phyloP scores from a whole-genome alignment of 2,329 filamentous ascomycete species.

The Cadophora malorum region DNA sequence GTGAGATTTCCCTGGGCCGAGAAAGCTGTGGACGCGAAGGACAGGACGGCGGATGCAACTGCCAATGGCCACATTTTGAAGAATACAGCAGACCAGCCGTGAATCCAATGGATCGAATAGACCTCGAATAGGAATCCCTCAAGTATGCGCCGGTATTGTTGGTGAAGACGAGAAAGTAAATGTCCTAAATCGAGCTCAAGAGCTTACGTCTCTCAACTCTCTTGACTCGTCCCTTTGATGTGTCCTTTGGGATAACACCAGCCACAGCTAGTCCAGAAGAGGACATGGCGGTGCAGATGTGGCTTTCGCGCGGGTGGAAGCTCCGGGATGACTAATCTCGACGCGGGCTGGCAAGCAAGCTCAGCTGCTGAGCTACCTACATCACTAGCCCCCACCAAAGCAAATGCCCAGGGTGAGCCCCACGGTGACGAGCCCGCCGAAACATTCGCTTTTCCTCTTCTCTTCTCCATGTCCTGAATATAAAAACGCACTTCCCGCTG shows the following conservation, averaged over 20 bases:
- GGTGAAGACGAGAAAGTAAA: conserved; percentile 23
- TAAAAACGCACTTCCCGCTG: conserved; percentile 1
- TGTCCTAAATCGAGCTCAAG: conserved; percentile 24
- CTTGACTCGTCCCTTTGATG: conserved; percentile 23
- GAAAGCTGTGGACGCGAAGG: conserved; percentile 51
- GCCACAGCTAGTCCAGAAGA: conserved; percentile 26
- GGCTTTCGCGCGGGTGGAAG: conserved; percentile 8
- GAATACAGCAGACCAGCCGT: conserved; percentile 33
- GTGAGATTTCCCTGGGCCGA: conserved; percentile 42
- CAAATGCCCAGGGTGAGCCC: conserved; percentile 10
- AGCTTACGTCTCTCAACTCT: conserved; percentile 39
- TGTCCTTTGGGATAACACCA: conserved; percentile 33
- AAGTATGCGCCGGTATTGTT: conserved; percentile 23
- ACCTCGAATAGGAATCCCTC: conserved; percentile 23
- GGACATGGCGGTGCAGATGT: conserved; percentile 13
- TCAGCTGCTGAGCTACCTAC: conserved; percentile 7
- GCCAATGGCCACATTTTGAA: conserved; percentile 47
- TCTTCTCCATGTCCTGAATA: not conserved
- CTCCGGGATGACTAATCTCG: conserved; percentile 13
- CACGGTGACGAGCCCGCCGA: conserved; percentile 14
- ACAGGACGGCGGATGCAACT: conserved; percentile 63
- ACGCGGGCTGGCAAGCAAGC: too few relatives aligned
- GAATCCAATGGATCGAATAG: conserved; percentile 25
- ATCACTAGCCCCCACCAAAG: conserved; percentile 4
- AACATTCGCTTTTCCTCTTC: conserved; percentile 14